Conservation (phyloP, 345 rosid species). For the Xanthoceras sorbifolium region DNA sequence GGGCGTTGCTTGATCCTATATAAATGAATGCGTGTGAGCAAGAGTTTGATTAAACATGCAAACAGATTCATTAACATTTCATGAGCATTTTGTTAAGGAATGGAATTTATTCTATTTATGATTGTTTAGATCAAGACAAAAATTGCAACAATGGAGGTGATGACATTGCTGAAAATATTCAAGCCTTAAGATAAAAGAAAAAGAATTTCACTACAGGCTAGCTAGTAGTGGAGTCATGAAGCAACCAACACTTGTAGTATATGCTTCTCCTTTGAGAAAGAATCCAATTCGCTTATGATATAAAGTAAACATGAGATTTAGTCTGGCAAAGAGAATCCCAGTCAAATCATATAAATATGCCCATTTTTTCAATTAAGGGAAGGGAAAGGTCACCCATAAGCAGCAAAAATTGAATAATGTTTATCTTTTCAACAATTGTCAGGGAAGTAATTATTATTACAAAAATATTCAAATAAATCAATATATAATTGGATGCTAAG, state of each 20-base stretch:
- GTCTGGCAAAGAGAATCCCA: too few species aligned
- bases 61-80: too few species aligned
- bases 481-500: too few species aligned
- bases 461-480: too few species aligned
- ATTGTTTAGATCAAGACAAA: not conserved
- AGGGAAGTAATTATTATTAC: too few species aligned
- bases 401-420: too few species aligned
- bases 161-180: not conserved
- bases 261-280: not conserved
- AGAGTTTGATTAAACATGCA: not conserved
- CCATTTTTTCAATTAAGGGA: too few species aligned
- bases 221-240: not conserved
- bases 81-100: not conserved
- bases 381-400: too few species aligned
- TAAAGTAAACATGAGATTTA: too few species aligned
- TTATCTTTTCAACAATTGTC: too few species aligned
- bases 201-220: not conserved
- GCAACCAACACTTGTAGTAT: not conserved
- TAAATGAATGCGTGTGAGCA: not conserved
- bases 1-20: not conserved
- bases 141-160: not conserved
- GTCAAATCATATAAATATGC: too few species aligned
- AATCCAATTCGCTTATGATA: not conserved
- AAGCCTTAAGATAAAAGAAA: not conserved
- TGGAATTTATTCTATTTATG: not conserved